Evolutionary conservation across 192 early-diverging fungal species (phyloP), one percentile per base, ranked within the genome.

Genomic region (Coemansia sp.): DNA sequence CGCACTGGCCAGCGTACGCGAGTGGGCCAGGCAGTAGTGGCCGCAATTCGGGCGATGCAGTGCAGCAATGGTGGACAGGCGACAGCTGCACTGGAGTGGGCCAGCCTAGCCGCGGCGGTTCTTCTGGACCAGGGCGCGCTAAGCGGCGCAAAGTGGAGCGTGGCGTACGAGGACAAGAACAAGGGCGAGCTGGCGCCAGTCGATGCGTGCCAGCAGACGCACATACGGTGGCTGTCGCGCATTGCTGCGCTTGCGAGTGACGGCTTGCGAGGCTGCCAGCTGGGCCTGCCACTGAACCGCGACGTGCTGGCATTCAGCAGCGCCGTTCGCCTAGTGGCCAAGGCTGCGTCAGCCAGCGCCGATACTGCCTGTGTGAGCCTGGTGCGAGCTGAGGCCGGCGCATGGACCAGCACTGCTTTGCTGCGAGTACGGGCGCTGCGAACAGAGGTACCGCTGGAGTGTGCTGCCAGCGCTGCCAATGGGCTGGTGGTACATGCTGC

Each of bases 251-350:
- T 80, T 22, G 37, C 67, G 26, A 24, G 43, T 9, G 43, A 24
- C 4, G 21, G 22, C 43, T 22, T n/a, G 21, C 43, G 21, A 14
- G 43, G 43, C 43, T 19, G 43, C 21, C 43, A 46, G 10, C 26
- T 32, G 70, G 69, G 12, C 53, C 60, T 74, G 10, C 83, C 84
- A 6, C 75, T 87, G 50, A 87, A 73, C 72, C 83, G 88, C 29
- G 90, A 93, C 53, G 59, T 91, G 36, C 73, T 93, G 27, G 86
- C 82, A 12, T 91, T 91, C 74, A 85, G 83, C 72, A 89, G 88
- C 66, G 81, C 88, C 46, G 84, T 77, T n/a, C 85, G 86, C 26
- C 55, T 73, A 9, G 76, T 73, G 59, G 56, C 60, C 11, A 79
- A 66, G 67, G 37, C 70, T 4, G 55, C 58, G 5, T 48, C 46